phyloP scores from a whole-genome alignment of 495 filamentous ascomycete genomes.

The Astrothelium macrocarpum region DNA sequence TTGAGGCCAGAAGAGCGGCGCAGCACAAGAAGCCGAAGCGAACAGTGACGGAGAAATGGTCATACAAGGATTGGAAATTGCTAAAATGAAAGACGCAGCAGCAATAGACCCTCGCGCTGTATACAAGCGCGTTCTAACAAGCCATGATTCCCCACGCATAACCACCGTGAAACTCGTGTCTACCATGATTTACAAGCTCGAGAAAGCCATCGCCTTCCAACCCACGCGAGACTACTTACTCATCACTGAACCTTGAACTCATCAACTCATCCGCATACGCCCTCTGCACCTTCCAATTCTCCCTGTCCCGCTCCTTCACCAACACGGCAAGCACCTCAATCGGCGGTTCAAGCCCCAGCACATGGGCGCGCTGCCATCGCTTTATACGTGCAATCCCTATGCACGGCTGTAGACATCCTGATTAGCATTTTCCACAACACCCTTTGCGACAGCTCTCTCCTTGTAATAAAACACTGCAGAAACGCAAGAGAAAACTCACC shows the following conservation, averaged over 20 bases:
- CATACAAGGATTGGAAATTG: slow-evolving; percentile 83
- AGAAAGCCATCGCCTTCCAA: neutral
- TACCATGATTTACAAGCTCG: neutral
- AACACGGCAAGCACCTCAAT: slow-evolving; percentile 86
- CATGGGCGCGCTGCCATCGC: slow-evolving; percentile 80
- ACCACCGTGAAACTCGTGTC: neutral
- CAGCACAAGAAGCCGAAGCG: slow-evolving; percentile 69
- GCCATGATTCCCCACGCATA: neutral
- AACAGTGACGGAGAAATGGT: slow-evolving; percentile 89
- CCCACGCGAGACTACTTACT: slow-evolving; percentile 5
- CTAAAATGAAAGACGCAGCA: slow-evolving; percentile 15
- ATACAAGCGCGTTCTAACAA: neutral
- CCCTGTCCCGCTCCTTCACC: slow-evolving; percentile 55
- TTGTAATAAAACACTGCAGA: slow-evolving; percentile 12
- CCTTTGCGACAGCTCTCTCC: too few species aligned
- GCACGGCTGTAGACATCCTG: slow-evolving; percentile 53
- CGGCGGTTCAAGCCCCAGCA: slow-evolving; percentile 70
- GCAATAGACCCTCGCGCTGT: neutral
- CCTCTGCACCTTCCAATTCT: slow-evolving; percentile 42
- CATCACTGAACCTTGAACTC: slow-evolving; percentile 30
- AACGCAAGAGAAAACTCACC: slow-evolving; percentile 44
- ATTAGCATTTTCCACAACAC: neutral
- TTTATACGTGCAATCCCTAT: slow-evolving; percentile 73
- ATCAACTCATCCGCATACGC: slow-evolving; percentile 78
- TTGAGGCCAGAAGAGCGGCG: slow-evolving; percentile 70